A percentile compares a stretch with the other conserved stretches of the same genome.
Conservation (phyloP, 352 stramenopile species). For the Bremia lactucae region DNA sequence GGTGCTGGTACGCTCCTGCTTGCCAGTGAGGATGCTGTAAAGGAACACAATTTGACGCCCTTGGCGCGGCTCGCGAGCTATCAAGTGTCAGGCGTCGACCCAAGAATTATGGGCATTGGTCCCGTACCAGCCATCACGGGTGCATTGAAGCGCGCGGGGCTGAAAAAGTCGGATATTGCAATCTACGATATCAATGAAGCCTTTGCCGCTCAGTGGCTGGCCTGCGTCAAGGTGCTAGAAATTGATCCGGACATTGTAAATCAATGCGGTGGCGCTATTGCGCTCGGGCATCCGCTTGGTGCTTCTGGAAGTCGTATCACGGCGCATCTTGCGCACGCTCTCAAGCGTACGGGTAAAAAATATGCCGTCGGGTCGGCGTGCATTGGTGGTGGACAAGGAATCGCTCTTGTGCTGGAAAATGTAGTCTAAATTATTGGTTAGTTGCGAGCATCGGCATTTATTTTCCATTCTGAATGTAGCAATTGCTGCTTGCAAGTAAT, state of each 20-base stretch:
- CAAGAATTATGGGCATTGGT: constrained; percentile 96
- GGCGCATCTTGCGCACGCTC: constrained; percentile 82
- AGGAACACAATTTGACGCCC: constrained; percentile 88
- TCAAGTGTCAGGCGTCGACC: constrained; percentile 89
- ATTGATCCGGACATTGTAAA: constrained; percentile 91
- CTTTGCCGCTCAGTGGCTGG: constrained; percentile 94
- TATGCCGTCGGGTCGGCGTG: constrained; percentile 94
- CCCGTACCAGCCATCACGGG: constrained; percentile 91
- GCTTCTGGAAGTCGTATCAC: constrained; percentile 90
- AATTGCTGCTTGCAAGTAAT: neutral
- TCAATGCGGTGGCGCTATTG: constrained; percentile 92
- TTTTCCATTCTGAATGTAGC: too few relatives aligned
- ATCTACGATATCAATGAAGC: constrained; percentile 98
- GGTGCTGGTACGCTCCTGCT: constrained; percentile 92
- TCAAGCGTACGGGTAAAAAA: constrained; percentile 83
- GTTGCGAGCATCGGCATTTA: neutral
- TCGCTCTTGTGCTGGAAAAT: constrained; percentile 95
- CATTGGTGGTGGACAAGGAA: constrained; percentile 97
- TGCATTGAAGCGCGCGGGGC: constrained; percentile 82
- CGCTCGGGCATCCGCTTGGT: constrained; percentile 94
- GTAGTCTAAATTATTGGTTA: constrained; percentile 25
- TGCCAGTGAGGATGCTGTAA: constrained; percentile 88
- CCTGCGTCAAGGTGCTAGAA: constrained; percentile 93
- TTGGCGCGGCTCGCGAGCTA: constrained; percentile 90
- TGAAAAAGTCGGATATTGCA: constrained; percentile 91